A percentile compares a stretch with the other conserved stretches of the same genome.
Conservation (phyloP, 805 yeast species). For the Yarrowia porcina region DNA sequence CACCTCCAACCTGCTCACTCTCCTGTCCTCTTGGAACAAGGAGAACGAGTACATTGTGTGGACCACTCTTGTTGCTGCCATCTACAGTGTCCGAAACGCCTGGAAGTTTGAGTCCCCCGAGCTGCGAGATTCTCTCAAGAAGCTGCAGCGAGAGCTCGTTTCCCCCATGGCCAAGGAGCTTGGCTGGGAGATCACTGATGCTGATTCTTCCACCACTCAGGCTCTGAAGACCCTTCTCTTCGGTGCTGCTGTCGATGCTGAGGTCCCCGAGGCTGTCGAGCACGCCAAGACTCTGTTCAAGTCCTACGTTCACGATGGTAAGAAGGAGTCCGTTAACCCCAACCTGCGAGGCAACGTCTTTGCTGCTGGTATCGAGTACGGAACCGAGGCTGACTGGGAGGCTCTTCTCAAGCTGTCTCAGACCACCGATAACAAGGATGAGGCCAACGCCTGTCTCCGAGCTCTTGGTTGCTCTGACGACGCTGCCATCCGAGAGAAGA, state of each 20-base stretch:
- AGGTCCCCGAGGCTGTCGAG: constrained; percentile 38
- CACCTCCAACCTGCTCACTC: constrained; percentile 49
- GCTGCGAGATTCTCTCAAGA: constrained; percentile 43
- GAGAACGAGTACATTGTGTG: constrained; percentile 54
- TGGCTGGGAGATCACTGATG: constrained; percentile 61
- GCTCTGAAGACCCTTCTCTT: constrained; percentile 62
- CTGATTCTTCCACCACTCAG: constrained; percentile 56
- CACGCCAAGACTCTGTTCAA: constrained; percentile 46
- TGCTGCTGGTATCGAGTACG: constrained; percentile 60
- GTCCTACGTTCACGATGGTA: constrained; percentile 53
- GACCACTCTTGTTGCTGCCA: constrained; percentile 46
- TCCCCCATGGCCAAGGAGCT: constrained; percentile 50
- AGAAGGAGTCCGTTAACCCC: constrained; percentile 67
- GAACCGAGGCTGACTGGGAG: constrained; percentile 61
- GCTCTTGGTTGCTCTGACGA: constrained; percentile 63
- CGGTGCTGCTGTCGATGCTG: constrained; percentile 37
- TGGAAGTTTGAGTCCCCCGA: constrained; percentile 49
- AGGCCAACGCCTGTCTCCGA: constrained; percentile 65
- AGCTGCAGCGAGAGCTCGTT: constrained; percentile 53
- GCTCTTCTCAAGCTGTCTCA: constrained; percentile 57
- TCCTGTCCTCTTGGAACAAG: constrained; percentile 50
- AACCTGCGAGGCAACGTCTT: constrained; percentile 67
- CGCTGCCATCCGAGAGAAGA: constrained; percentile 51
- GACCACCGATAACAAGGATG: constrained; percentile 60
- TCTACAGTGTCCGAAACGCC: constrained; percentile 45